phyloP scores from a whole-genome alignment of 169 alveolate genomes.

The Plasmodium billcollinsi region DNA sequence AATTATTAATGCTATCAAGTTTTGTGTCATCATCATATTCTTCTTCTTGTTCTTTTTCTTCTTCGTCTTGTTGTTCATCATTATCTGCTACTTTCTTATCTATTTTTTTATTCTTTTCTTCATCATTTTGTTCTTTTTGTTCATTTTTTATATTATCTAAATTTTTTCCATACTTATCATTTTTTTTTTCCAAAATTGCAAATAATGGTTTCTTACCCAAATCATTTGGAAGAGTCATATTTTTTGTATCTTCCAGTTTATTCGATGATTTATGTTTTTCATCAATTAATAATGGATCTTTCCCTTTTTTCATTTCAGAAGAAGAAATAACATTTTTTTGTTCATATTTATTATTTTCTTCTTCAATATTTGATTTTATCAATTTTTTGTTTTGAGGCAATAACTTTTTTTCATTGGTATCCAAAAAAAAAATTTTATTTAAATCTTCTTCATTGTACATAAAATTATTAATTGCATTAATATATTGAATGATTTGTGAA shows the following conservation, averaged over 20 bases:
- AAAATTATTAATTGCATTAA: conserved; percentile 84
- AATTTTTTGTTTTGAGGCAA: conserved; percentile 9
- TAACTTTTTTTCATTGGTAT: conserved; percentile 41
- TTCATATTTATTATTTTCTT: conserved; percentile 5
- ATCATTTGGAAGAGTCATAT: background rate
- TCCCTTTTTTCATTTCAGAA: conserved; percentile 24
- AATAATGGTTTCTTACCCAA: conserved; percentile 20
- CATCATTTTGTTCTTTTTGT: conserved; percentile 3
- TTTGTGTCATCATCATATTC: conserved; percentile 43
- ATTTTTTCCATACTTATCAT: conserved; percentile 1
- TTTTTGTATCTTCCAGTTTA: conserved; percentile 19
- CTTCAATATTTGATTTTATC: background rate
- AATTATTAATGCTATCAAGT: conserved; percentile 23
- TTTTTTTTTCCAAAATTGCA: conserved; percentile 7
- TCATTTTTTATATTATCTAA: background rate
- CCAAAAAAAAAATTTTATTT: conserved; percentile 46
- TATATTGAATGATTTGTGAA: conserved; percentile 86
- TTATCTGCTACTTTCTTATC: background rate
- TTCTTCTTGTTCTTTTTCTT: conserved; percentile 6
- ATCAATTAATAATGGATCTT: conserved; percentile 4
- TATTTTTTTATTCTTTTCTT: conserved; percentile 19
- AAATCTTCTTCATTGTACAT: conserved; percentile 75
- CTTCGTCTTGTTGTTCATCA: conserved; percentile 1
- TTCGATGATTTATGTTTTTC: conserved; percentile 15
- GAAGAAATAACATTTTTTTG: conserved; percentile 5